Conservation (phyloP, 1,139 yeast genomes). For the Diutina mesorugosa region DNA sequence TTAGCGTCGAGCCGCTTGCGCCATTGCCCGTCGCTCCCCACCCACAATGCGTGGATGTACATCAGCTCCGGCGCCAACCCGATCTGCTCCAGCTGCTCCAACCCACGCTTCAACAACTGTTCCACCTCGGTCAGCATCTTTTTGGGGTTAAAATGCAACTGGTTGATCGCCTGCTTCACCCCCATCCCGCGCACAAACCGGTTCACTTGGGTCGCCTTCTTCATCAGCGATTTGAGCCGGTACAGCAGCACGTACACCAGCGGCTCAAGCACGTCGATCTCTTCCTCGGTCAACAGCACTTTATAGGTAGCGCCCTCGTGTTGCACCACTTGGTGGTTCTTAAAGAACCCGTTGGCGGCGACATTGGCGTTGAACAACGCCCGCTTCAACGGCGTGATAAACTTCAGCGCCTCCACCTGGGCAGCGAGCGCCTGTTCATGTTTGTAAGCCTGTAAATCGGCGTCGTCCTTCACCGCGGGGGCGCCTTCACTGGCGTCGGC, state of each 20-base stretch:
- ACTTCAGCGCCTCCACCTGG: slow-evolving; percentile 21
- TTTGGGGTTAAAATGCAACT: slow-evolving; percentile 79
- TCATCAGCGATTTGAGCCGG: slow-evolving; percentile 74
- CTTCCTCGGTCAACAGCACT: slow-evolving; percentile 45
- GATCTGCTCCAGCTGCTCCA: slow-evolving; percentile 52
- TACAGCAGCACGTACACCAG: slow-evolving; percentile 65
- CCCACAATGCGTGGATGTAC: slow-evolving; percentile 79
- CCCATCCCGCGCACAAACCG: slow-evolving; percentile 62
- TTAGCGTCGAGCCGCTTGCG: slow-evolving; percentile 64
- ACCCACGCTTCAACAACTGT: slow-evolving; percentile 58
- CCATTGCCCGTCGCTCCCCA: slow-evolving; percentile 79
- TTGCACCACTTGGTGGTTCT: slow-evolving; percentile 42
- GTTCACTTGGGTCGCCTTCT: slow-evolving; percentile 75
- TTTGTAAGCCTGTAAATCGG: slow-evolving; percentile 21
- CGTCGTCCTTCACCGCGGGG: slow-evolving; percentile 16
- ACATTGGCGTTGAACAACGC: slow-evolving; percentile 53
- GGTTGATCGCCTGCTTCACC: slow-evolving; percentile 75
- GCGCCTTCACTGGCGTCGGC: background rate
- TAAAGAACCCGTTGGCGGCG: slow-evolving; percentile 58
- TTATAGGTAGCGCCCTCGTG: slow-evolving; percentile 38
- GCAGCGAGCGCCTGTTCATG: slow-evolving; percentile 15
- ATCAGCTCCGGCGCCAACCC: slow-evolving; percentile 49
- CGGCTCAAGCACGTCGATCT: slow-evolving; percentile 74
- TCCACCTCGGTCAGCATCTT: slow-evolving; percentile 72
- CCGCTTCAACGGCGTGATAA: slow-evolving; percentile 62